phyloP scores from a whole-genome alignment of 306 rosid genomes.

The Quercus robur region DNA sequence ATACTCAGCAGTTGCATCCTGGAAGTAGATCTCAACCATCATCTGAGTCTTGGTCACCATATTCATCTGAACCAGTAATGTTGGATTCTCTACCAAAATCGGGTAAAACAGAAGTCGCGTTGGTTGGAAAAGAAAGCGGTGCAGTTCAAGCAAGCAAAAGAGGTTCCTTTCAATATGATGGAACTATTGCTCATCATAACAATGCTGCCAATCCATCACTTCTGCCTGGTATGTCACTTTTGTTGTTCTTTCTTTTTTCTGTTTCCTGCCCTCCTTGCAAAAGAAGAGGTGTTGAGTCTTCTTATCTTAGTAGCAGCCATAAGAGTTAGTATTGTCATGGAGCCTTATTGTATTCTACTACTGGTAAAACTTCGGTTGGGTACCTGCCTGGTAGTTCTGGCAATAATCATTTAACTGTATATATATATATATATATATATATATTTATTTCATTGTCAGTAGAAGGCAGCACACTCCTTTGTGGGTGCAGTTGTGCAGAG shows the following conservation, averaged over 20 bases:
- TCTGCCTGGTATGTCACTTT: background rate
- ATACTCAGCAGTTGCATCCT: background rate
- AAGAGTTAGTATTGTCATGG: background rate
- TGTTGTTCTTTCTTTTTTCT: background rate
- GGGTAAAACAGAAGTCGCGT: background rate
- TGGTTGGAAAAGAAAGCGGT: background rate
- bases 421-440: no score
- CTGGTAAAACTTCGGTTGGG: no score
- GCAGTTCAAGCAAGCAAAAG: background rate
- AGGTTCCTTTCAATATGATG: conserved; percentile 8
- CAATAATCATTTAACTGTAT: no score
- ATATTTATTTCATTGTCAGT: no score
- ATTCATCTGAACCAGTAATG: no score
- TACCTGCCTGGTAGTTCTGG: no score
- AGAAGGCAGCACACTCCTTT: no score
- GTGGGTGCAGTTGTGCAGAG: no score
- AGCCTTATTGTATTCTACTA: no score
- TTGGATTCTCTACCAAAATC: background rate
- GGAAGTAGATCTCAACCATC: background rate
- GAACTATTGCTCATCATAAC: background rate
- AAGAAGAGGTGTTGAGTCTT: no score
- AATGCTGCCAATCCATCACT: background rate
- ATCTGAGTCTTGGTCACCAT: background rate
- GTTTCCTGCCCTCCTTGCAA: no score
- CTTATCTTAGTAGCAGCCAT: no score